Evolutionary conservation across 2,329 filamentous ascomycete species (phyloP).

Genomic region (Phyllosticta citrichinensis): DNA sequence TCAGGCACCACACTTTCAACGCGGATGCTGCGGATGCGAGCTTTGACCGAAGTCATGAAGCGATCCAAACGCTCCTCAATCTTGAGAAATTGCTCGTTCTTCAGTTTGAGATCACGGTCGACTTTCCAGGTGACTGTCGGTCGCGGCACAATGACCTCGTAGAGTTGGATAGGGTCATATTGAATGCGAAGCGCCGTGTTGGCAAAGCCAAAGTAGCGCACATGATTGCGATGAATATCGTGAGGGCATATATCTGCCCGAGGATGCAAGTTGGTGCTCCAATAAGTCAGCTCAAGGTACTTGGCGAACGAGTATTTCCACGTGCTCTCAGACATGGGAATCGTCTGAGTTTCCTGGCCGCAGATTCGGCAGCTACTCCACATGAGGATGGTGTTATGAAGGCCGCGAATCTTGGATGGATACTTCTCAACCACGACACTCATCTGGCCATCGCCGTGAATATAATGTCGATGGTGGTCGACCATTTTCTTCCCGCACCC

Average conservation of each 20-base stretch:
- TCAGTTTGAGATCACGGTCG: constrained; percentile 80
- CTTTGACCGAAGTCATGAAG: constrained; percentile 81
- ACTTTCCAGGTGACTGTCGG: constrained; percentile 95
- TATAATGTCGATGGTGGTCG: constrained; percentile 92
- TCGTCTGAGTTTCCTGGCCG: constrained; percentile 77
- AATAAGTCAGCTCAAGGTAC: constrained; percentile 95
- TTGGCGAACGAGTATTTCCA: constrained; percentile 99
- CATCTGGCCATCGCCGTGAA: constrained; percentile 88
- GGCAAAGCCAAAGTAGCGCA: constrained; percentile 83
- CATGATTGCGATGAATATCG: constrained; percentile 84
- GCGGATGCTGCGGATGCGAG: constrained; percentile 76
- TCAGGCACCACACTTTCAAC: constrained; percentile 85
- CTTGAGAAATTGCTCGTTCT: constrained; percentile 80
- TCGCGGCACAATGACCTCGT: constrained; percentile 88
- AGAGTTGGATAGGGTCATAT: constrained; percentile 82
- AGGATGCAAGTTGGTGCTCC: constrained; percentile 73
- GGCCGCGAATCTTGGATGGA: constrained; percentile 52
- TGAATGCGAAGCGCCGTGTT: constrained; percentile 82
- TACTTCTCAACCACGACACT: constrained; percentile 80
- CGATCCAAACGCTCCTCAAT: constrained; percentile 73
- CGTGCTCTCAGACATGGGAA: constrained; percentile 83
- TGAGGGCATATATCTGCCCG: constrained; percentile 72
- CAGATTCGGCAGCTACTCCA: constrained; percentile 96
- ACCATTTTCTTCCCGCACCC: constrained; percentile 82
- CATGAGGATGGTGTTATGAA: constrained; percentile 77